A percentile compares a stretch with the other conserved stretches of the same genome.
These are phyloP conservation scores for Tinospora cordifolia DNA, from an alignment of 164 flowering plant genomes.

Conservation along the genomic window DNA sequence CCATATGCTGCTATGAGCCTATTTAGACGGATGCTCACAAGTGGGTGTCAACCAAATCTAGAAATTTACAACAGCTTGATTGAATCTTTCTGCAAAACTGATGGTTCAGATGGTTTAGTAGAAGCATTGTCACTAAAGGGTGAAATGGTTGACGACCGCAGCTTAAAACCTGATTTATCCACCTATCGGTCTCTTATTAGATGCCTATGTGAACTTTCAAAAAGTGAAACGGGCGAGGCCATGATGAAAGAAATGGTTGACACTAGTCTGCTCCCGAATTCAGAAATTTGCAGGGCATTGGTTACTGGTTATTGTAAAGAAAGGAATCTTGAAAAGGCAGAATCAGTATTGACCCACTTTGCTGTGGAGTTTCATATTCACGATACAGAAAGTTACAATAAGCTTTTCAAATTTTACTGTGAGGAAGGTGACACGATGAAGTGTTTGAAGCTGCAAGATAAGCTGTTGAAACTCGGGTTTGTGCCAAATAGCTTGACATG, in stretches of 20 bases:
- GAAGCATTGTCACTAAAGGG: constrained; percentile 54
- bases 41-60: constrained; percentile 33
- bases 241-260: constrained; percentile 61
- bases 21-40: constrained; percentile 36
- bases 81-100: constrained; percentile 41
- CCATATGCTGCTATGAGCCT: constrained; percentile 76
- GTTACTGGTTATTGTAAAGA: constrained; percentile 49
- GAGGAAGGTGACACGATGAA: constrained; percentile 40
- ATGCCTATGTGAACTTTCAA: constrained; percentile 43
- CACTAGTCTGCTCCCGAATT: constrained; percentile 45
- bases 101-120: constrained; percentile 21
- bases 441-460: constrained; percentile 56
- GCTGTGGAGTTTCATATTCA: constrained; percentile 44
- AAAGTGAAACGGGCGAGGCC: constrained; percentile 41
- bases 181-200: constrained; percentile 48
- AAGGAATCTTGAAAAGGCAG: constrained; percentile 48
- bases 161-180: constrained; percentile 32
- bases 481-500: constrained; percentile 54
- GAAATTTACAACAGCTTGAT: constrained; percentile 42
- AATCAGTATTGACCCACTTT: constrained; percentile 39
- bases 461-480: constrained; percentile 57
- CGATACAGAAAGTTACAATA: constrained; percentile 55
- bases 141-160: constrained; percentile 40
- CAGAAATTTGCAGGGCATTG: constrained; percentile 45
- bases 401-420: constrained; percentile 26